Evolutionary conservation across 108 stramenopile species (phyloP).

Genomic region (Nitzschia sp.): DNA sequence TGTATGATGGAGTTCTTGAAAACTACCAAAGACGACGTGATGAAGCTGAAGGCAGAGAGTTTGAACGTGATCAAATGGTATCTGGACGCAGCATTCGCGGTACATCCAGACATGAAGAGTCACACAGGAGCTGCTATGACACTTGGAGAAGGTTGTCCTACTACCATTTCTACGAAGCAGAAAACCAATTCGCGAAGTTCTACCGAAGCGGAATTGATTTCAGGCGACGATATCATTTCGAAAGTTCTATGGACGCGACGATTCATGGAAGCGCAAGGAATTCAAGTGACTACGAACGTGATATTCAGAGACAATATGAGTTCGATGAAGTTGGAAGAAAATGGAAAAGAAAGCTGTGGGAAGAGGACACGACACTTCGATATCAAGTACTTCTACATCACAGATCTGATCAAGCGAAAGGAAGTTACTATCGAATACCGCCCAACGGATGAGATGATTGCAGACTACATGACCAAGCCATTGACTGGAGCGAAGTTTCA

Average conservation of each 20-base stretch:
- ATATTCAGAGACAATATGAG: slow-evolving; percentile 58
- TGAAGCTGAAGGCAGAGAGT: slow-evolving; percentile 19
- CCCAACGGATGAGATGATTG: slow-evolving; percentile 55
- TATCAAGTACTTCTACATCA: slow-evolving; percentile 56
- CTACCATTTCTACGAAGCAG: slow-evolving; percentile 19
- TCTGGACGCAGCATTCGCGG: slow-evolving; percentile 55
- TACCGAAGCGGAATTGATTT: slow-evolving; percentile 54
- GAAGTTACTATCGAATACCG: slow-evolving; percentile 40
- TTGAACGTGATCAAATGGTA: slow-evolving; percentile 35
- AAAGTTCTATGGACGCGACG: slow-evolving; percentile 43
- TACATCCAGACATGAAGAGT: slow-evolving; percentile 48
- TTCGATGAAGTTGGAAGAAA: slow-evolving; percentile 53
- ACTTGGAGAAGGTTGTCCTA: slow-evolving; percentile 40
- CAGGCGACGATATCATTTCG: slow-evolving; percentile 45
- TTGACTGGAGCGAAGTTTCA: slow-evolving; percentile 40
- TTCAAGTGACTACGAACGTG: slow-evolving; percentile 30
- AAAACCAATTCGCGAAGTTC: slow-evolving; percentile 44
- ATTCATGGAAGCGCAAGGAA: slow-evolving; percentile 58
- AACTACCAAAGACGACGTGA: slow-evolving; percentile 5
- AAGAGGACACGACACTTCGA: slow-evolving; percentile 54
- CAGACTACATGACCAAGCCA: slow-evolving; percentile 60
- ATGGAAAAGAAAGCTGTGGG: slow-evolving; percentile 42
- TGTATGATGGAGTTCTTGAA: slow-evolving; percentile 40
- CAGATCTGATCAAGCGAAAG: slow-evolving; percentile 25
- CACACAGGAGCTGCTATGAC: slow-evolving; percentile 52